Evolutionary conservation across 352 stramenopile species (phyloP).

Genomic region (Phytophthora sansomeana): DNA sequence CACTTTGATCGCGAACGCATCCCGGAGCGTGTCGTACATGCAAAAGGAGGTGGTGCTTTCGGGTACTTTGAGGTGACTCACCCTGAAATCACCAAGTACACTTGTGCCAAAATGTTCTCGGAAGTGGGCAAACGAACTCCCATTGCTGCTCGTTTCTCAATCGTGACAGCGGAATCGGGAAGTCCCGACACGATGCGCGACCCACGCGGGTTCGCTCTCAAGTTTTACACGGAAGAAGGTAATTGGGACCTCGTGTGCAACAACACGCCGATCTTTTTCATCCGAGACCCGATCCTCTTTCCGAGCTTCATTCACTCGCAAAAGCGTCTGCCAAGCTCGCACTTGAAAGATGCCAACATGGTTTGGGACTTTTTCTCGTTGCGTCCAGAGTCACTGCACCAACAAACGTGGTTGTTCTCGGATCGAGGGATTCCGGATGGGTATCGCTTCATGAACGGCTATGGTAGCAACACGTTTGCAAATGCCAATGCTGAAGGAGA

Average conservation of each 20-base stretch:
- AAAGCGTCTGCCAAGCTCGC: constrained; percentile 84
- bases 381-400: constrained; percentile 84
- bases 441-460: constrained; percentile 90
- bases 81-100: constrained; percentile 60
- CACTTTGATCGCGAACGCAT: constrained; percentile 48
- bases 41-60: constrained; percentile 80
- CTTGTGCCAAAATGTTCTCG: constrained; percentile 86
- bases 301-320: constrained; percentile 92
- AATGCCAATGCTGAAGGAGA: constrained; percentile 77
- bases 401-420: constrained; percentile 86
- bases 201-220: constrained; percentile 87
- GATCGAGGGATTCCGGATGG: constrained; percentile 85
- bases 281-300: constrained; percentile 92
- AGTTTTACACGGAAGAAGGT: constrained; percentile 93
- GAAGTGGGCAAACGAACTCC: constrained; percentile 85
- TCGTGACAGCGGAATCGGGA: constrained; percentile 74
- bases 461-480: constrained; percentile 91
- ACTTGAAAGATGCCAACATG: constrained; percentile 85
- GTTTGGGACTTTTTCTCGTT: constrained; percentile 91
- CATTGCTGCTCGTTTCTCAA: constrained; percentile 85
- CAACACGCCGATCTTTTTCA: constrained; percentile 93
- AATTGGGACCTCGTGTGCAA: constrained; percentile 92
- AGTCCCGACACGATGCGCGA: constrained; percentile 84
- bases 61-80: constrained; percentile 93
- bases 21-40: constrained; percentile 46